Base-by-base conservation (phyloP, 2,329 filamentous ascomycete species). In the Passalora sequoiae region DNA sequence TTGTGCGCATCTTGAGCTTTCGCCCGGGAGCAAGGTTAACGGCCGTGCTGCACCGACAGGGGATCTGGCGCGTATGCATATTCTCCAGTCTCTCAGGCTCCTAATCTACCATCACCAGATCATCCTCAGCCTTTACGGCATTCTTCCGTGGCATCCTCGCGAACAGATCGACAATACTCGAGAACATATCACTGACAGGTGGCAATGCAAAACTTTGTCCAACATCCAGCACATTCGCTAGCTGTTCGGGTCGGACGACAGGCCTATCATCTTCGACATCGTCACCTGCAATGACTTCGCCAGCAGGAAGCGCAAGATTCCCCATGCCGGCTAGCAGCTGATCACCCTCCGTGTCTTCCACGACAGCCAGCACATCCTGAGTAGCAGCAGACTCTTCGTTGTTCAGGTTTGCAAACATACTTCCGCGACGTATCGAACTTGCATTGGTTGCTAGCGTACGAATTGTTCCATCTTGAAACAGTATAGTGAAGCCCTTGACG, bases 401-500 rank as follows among this genome's bases (percentile, higher is more conserved):
- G 2, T 24, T 21, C 4, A 15, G 19, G 3, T 17, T 21, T 10
- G 10, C 22, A 29, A 13, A 37, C 12, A n/a, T 37, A 45, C 13
- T 38, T n/a, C n/a, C 40, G 32, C 31, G 40, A 33, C 21, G 27
- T 12, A 41, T 30, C 4, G 47, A 43, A 24, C 33, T 25, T 17
- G 38, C 38, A 6, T 43, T 36, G 30, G 42, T 46, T 6, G 51
- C 62, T 8, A 74, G 55, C 4, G 64, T 58, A 20, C 80, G 81
- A 28, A 94, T 71, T 57, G 86, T 83, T 10, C 87, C 86, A 0
- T 78, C 73, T n/a, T 83, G 75, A 61, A 94, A 88, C 4, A 95
- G 66, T 7, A 83, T 69, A 28, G 92, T 69, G 62, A 87, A 95
- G 4, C 88, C 87, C 33, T 78, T 80, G 2, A 80, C 77, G 15